Base-by-base conservation (phyloP, 148 eudicot species). In the Hydrangea macrophylla region DNA sequence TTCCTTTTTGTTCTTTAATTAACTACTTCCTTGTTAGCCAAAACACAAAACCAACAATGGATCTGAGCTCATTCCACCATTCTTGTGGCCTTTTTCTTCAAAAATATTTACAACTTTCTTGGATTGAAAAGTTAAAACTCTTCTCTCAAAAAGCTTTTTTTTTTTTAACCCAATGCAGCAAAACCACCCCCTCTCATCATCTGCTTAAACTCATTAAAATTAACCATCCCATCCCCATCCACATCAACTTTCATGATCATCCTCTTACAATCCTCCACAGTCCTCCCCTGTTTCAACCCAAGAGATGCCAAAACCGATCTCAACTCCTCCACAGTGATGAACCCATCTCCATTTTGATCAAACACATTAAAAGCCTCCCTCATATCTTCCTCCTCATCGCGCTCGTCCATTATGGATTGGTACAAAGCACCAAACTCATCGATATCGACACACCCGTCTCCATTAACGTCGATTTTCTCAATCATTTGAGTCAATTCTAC, bases 351-450 rank as follows among this genome's bases (percentile, higher is more conserved):
- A 9, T 75, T 75, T 37, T 69, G 78, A 62, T 75, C 78, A 8
- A 75, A 68, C 55, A 75, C 78, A 5, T 75, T 75, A 37, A 75
- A 75, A 0, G 73, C 78, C 42, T 75, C 78, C 68, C 61, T 54
- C 73, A 75, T 61, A 35, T 75, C 74, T 58, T 66, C 75, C 54
- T 73, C 80, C 42, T 68, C 74, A 8, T 64, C 75, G 20, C 40
- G 30, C 23, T 72, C 69, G 3, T 33, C 75, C 80, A 80, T 80
- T 7, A 75, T 69, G 11, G 76, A 44, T 22, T 55, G 36, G 30
- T 76, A 80, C 37, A 80, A 36, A 9, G 58, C 72, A 5, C 77
- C 77, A 24, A 80, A 76, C 57, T 80, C 83, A 2, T 75, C 77
- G 1, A 72, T 55, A 25, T 80, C 83, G 24, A 76, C 70, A 24